Evolutionary conservation across 148 eudicot species (phyloP), one percentile per base, ranked within the genome.

Genomic region (Oxyria digyna): DNA sequence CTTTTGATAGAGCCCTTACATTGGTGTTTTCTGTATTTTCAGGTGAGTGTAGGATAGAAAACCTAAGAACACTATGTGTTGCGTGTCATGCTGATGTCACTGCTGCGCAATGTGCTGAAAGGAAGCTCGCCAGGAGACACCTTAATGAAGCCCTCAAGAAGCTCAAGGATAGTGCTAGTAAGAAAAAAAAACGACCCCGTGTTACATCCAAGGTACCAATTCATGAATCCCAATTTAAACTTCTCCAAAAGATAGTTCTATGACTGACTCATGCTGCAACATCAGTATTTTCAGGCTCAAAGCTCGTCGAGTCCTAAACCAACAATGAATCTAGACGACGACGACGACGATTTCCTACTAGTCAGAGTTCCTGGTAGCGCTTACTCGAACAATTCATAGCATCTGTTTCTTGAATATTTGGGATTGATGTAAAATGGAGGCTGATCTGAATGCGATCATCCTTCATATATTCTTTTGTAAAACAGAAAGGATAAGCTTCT

Each of bases 51-150:
- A 87, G 75, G 74, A 73, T 94, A 65, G 97, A 94, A 76, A 94
- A 91, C 80, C 79, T 94, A 93, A 82, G 96, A 78, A 94, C 99
- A 38, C 83, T 94, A 23, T 94, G 99, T 79, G 89, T 94, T 68
- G 87, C 85, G 55, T 94, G 99, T 71, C 99, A 94, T 76, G 88
- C 91, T 78, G 93, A 85, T 79, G 97, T 94, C 59, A 94, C 97
- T 67, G 76, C 86, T 26, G 82, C 88, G 37, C 99, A 94, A 76
- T 78, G 80, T 62, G 72, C 89, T 68, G 85, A 94, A 27, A 84
- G 97, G 38, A 82, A 85, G 69, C 66, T 75, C 52, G 78, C 78
- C 11, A 85, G 86, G 73, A 85, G 80, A 70, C 87, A 74, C 63
- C 90, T 88, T 74, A 84, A 78, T 70, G 80, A 69, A 66, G 42